Evolutionary conservation across 2,329 filamentous ascomycete genomes (phyloP).

Genomic region (Trichocomaceae sp.): DNA sequence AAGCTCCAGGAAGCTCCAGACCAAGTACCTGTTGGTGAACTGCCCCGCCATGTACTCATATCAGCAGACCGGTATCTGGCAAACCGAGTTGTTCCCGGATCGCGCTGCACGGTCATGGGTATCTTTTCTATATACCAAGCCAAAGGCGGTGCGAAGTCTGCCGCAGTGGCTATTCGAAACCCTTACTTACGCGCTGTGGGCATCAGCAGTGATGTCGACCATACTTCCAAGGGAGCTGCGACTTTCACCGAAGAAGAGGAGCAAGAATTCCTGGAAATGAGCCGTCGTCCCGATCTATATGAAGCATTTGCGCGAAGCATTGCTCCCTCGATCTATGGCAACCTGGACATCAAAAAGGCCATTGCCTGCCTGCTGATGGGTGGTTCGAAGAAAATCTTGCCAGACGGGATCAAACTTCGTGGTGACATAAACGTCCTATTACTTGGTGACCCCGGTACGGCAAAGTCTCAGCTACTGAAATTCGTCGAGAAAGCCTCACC

Average conservation of each 20-base stretch:
- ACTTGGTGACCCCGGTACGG: conserved; percentile 94
- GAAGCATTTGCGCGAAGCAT: conserved; percentile 85
- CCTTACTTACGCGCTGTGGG: conserved; percentile 91
- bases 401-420: conserved; percentile 94
- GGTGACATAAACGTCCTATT: conserved; percentile 97
- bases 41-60: conserved; percentile 89
- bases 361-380: conserved; percentile 90
- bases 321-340: conserved; percentile 95
- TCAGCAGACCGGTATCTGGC: conserved; percentile 95
- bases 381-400: conserved; percentile 94
- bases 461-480: conserved; percentile 93
- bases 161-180: conserved; percentile 88
- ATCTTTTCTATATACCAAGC: conserved; percentile 97
- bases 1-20: conserved; percentile 97
- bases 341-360: conserved; percentile 91
- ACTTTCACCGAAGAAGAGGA: conserved; percentile 93
- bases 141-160: conserved; percentile 75
- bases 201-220: conserved; percentile 82
- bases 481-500: conserved; percentile 95
- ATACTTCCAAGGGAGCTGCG: conserved; percentile 75
- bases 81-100: conserved; percentile 91
- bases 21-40: conserved; percentile 91
- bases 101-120: conserved; percentile 89
- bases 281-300: conserved; percentile 85
- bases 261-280: conserved; percentile 90